Conservation (phyloP, 768 basidiomycete genomes). For the Leccinum subtestaceum region DNA sequence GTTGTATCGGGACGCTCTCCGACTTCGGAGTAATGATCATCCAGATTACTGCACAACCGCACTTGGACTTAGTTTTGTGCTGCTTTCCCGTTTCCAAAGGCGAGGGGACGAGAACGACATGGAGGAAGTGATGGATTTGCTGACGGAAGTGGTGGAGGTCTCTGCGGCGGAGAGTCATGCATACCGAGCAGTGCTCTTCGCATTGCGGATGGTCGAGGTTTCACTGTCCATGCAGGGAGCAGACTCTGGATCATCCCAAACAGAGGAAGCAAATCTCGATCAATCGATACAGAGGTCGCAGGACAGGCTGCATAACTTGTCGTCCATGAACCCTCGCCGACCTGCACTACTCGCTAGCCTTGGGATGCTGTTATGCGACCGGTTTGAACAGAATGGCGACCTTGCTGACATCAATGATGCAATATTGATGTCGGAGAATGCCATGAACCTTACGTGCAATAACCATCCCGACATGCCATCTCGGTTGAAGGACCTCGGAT, state of each 20-base stretch:
- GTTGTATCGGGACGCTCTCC: background rate
- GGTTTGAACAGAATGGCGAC: background rate
- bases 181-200: background rate
- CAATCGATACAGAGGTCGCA: background rate
- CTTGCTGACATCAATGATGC: background rate
- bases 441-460: background rate
- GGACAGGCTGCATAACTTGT: background rate
- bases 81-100: background rate
- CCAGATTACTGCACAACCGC: background rate
- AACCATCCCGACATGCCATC: background rate
- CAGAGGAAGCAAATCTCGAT: background rate
- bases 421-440: background rate
- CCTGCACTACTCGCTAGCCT: background rate
- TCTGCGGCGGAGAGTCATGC: background rate
- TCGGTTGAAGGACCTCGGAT: background rate
- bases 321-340: background rate
- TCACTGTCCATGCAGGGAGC: background rate
- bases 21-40: background rate
- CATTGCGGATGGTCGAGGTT: background rate
- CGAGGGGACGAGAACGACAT: background rate
- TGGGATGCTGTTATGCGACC: background rate
- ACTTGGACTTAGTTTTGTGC: background rate
- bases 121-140: background rate
- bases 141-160: background rate
- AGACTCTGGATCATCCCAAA: background rate